phyloP scores from a whole-genome alignment of 108 stramenopile species.

The Nannochloropsis oceanica region DNA sequence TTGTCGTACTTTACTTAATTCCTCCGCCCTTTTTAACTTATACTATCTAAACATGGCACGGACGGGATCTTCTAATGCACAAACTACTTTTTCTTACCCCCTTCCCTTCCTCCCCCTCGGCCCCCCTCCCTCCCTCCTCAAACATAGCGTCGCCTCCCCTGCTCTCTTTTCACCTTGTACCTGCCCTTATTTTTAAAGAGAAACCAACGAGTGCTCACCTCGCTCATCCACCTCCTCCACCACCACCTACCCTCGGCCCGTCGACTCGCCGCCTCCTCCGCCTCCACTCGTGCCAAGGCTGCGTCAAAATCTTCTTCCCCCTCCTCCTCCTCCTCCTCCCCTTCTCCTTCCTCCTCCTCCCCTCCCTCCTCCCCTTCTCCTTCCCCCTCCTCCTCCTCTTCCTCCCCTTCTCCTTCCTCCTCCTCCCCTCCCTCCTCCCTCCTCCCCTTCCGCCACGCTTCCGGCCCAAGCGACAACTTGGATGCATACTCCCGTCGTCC shows the following conservation, averaged over 20 bases:
- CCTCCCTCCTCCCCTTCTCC: neutral
- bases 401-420: neutral
- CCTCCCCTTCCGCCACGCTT: neutral
- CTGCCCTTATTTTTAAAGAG: neutral
- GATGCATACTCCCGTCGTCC: neutral
- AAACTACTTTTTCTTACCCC: too few species aligned
- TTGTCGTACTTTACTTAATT: too few species aligned
- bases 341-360: neutral
- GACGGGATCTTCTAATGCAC: too few species aligned
- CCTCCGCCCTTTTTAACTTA: too few species aligned
- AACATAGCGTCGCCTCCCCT: neutral
- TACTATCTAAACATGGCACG: too few species aligned
- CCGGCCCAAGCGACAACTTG: neutral
- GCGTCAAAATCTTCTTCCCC: neutral
- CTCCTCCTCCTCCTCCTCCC: neutral
- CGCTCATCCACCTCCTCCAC: neutral
- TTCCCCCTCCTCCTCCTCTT: neutral
- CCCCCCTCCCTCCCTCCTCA: neutral
- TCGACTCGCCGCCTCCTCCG: neutral
- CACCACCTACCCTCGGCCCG: neutral
- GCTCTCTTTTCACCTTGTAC: neutral
- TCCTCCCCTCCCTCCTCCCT: neutral
- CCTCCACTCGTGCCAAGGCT: neutral
- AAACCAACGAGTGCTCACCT: neutral
- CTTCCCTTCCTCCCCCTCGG: neutral